Base-by-base conservation (phyloP, 805 yeast genomes). In the Debaryomyces maramus region DNA sequence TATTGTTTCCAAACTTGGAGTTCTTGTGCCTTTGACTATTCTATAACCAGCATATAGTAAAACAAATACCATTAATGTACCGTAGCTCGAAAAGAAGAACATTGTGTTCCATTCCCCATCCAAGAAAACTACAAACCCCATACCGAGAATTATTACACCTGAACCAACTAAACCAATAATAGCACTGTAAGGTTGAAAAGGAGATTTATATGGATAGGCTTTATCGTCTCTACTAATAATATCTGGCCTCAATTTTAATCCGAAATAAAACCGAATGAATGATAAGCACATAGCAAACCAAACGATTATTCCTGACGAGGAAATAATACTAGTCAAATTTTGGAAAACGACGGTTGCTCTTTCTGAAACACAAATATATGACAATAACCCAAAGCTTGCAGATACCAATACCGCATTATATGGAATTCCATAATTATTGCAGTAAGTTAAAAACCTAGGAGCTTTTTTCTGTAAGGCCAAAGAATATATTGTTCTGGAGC, bases 201-300 rank as follows among this genome's bases (percentile, higher is more conserved):
- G 85, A 3, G 87, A 78, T 50, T 75, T 73, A 56, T 78, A 84
- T 1, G 91, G 91, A 53, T 80, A 84, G 1, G 81, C 64, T 18
- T 75, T 70, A 54, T 80, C 85, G 47, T 79, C 74, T 49, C 89
- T 67, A 33, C 77, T 70, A 24, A 81, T 77, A 38, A 83, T 80
- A 53, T 83, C 88, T 0, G 83, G 82, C 33, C 89, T 62, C 38
- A 66, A 60, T 46, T 73, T 70, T 45, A 84, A 60, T 0, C 86
- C 90, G 45, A 72, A 77, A 58, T 75, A 80, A 52, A 83, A 84
- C 38, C 90, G 61, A 27, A 84, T 56, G 53, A 72, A 85, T 2
- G 88, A 70, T 13, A 81, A 54, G 49, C 85, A 80, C 76, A 84
- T 78, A 4, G 88, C 85, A 47, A 73, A 72, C 96, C 96, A 88